These are phyloP conservation scores for Diversispora epigaea DNA, from an alignment of 192 early-diverging fungal species.

Conservation along the genomic window DNA sequence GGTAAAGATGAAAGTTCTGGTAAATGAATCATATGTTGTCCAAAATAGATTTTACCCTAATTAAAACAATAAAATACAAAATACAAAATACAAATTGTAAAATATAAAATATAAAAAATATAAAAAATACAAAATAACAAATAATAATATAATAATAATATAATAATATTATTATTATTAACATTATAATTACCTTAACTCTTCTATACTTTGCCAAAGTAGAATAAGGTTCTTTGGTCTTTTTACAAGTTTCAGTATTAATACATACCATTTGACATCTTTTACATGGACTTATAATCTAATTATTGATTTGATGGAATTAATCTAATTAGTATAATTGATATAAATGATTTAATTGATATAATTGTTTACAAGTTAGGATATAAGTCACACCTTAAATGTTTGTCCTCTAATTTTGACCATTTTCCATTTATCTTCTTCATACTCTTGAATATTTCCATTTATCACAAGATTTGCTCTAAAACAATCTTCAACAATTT, in stretches of 20 bases:
- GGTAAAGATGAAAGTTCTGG: slow-evolving; percentile 43
- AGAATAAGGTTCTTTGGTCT: slow-evolving; percentile 63
- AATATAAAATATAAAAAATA: neutral
- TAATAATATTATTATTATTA: neutral
- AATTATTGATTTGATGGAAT: neutral
- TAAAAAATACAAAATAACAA: neutral
- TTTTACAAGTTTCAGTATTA: slow-evolving; percentile 60
- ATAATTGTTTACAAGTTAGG: neutral
- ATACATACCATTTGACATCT: slow-evolving; percentile 79
- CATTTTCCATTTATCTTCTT: slow-evolving; percentile 64
- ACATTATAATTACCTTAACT: slow-evolving; percentile 37
- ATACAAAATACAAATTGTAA: neutral
- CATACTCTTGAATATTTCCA: slow-evolving; percentile 49
- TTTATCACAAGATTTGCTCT: slow-evolving; percentile 70
- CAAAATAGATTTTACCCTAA: slow-evolving; percentile 51
- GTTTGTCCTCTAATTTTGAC: slow-evolving; percentile 47
- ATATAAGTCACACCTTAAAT: slow-evolving; percentile 51
- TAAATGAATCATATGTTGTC: slow-evolving; percentile 51
- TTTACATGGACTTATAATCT: slow-evolving; percentile 59
- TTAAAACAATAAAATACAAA: neutral
- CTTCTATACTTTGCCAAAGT: slow-evolving; percentile 52
- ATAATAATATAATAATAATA: neutral
- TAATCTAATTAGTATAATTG: too few relatives aligned
- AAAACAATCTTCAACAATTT: slow-evolving; percentile 47
- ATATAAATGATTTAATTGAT: neutral